phyloP scores from a whole-genome alignment of 2,329 filamentous ascomycete species.

The Lojkania enalia region DNA sequence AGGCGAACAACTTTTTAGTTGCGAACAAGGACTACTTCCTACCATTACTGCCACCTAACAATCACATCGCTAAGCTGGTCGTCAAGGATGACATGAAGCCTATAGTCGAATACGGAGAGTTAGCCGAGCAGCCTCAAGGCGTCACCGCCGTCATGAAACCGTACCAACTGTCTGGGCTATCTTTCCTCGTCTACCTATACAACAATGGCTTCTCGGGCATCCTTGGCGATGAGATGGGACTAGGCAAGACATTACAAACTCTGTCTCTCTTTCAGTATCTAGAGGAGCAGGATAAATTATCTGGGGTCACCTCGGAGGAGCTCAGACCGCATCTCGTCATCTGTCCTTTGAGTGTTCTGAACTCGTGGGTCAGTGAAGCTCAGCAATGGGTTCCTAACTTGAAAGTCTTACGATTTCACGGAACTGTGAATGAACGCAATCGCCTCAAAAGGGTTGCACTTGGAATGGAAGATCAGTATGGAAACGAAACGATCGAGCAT shows the following conservation, averaged over 20 bases:
- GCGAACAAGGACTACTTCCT: slow-evolving; percentile 51
- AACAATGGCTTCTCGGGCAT: slow-evolving; percentile 99
- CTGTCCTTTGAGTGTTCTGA: slow-evolving; percentile 92
- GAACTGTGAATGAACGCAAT: slow-evolving; percentile 81
- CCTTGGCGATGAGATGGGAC: slow-evolving; percentile 97
- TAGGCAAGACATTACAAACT: slow-evolving; percentile 98
- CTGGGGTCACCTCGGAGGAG: slow-evolving; percentile 56
- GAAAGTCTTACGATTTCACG: slow-evolving; percentile 89
- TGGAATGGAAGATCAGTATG: slow-evolving; percentile 52
- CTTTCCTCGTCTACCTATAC: slow-evolving; percentile 98
- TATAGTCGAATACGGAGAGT: slow-evolving; percentile 46
- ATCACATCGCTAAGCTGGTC: slow-evolving; percentile 48
- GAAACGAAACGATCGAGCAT: slow-evolving; percentile 66
- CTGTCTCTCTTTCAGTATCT: slow-evolving; percentile 96
- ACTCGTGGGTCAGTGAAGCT: slow-evolving; percentile 97
- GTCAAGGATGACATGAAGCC: slow-evolving; percentile 21
- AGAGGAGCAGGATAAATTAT: slow-evolving; percentile 79
- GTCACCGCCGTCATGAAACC: slow-evolving; percentile 52
- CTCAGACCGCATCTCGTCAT: slow-evolving; percentile 93
- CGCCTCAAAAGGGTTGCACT: slow-evolving; percentile 60
- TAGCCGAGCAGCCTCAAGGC: slow-evolving; percentile 49
- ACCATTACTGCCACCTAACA: slow-evolving; percentile 51
- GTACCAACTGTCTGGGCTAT: slow-evolving; percentile 94
- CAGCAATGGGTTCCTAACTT: slow-evolving; percentile 95
- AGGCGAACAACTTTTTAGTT: slow-evolving; percentile 51